Conservation (phyloP, 2,329 filamentous ascomycete genomes). For the Aspergillus candidus region DNA sequence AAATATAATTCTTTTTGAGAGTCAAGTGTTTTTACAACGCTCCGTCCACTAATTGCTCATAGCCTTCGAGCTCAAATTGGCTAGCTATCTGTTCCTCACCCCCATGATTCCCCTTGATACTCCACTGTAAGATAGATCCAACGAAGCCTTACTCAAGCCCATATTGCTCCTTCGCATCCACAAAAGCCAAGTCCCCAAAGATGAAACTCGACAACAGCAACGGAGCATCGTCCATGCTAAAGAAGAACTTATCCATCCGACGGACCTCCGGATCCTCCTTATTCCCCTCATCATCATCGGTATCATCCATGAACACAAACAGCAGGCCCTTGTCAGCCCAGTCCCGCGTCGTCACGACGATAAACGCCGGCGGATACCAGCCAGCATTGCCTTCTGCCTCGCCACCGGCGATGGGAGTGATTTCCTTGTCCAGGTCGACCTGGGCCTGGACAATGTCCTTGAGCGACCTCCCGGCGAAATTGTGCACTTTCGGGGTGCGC, state of each 20-base stretch:
- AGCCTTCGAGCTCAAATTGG: too few species aligned
- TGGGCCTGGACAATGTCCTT: slow-evolving; percentile 4
- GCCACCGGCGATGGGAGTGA: neutral
- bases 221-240: neutral
- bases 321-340: slow-evolving; percentile 4
- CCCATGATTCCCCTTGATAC: too few species aligned
- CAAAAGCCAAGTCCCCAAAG: neutral
- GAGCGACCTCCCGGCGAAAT: neutral
- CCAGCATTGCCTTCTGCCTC: neutral
- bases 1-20: too few species aligned
- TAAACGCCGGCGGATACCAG: slow-evolving; percentile 5
- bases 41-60: too few species aligned
- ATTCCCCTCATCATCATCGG: neutral
- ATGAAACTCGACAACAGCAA: slow-evolving; percentile 1
- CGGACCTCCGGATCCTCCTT: too few species aligned
- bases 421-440: slow-evolving; percentile 2
- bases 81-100: too few species aligned
- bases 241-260: slow-evolving; percentile 1
- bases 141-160: neutral
- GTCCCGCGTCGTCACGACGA: slow-evolving; percentile 3
- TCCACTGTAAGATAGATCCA: too few species aligned
- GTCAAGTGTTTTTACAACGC: too few species aligned
- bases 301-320: slow-evolving; percentile 2
- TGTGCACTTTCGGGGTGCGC: neutral
- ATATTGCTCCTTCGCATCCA: slow-evolving; percentile 1